phyloP scores from a whole-genome alignment of 495 filamentous ascomycete species.

The Talaromyces stipitatus region DNA sequence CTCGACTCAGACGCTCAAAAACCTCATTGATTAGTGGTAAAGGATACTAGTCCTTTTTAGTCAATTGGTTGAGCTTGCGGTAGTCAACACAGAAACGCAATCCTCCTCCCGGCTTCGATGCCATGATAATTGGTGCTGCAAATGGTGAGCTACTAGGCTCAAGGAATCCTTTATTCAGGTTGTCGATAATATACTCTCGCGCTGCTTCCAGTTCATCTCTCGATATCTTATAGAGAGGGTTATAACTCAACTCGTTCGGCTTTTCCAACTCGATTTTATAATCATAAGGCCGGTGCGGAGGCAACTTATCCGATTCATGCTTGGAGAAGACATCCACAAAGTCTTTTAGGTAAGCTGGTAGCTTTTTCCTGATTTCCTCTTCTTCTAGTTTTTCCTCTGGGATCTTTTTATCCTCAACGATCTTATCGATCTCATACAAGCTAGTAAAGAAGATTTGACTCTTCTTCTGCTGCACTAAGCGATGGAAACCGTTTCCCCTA shows the following conservation, averaged over 20 bases:
- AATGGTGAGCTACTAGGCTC: conserved; percentile 8
- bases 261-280: conserved; percentile 8
- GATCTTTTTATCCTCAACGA: not conserved
- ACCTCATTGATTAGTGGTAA: conserved; percentile 38
- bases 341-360: no score
- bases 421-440: not conserved
- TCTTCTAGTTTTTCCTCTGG: not conserved
- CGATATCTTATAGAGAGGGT: conserved; percentile 17
- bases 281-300: conserved; percentile 3
- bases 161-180: conserved; percentile 17
- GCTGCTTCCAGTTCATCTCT: conserved; percentile 14
- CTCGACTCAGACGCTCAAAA: conserved; percentile 16
- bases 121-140: conserved; percentile 27
- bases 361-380: not conserved
- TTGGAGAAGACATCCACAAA: not conserved
- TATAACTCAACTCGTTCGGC: conserved; percentile 2
- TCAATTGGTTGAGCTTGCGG: conserved; percentile 31
- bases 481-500: not conserved
- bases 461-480: not conserved
- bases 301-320: conserved; percentile 2
- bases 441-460: conserved; percentile 1
- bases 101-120: conserved; percentile 19
- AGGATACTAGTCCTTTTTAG: conserved; percentile 33
- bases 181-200: conserved; percentile 11
- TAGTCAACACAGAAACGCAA: conserved; percentile 41